Evolutionary conservation across 768 basidiomycete genomes (phyloP), one percentile per base, ranked within the genome.

Genomic region (Leccinum imitatum): DNA sequence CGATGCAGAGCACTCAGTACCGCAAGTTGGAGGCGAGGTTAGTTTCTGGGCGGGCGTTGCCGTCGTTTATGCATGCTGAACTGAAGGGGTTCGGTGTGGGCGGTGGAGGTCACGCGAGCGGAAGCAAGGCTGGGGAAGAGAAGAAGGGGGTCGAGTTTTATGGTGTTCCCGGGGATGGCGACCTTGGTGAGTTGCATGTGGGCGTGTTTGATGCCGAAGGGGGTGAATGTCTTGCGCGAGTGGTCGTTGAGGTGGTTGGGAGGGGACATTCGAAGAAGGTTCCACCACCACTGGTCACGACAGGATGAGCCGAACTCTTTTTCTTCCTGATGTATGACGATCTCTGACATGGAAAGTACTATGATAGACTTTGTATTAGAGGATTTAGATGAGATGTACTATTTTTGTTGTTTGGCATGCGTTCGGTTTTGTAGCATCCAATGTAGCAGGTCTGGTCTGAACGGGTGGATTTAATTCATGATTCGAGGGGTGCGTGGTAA

Each of bases 31-130:
- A 80, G 61, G 83, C 80, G 57, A 78, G 76, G 62, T 70, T 84
- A 61, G 74, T 79, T 46, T 82, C 82, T 35, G 85, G 86, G 31
- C 75, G 76, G 59, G 71, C 80, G 50, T 70, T 87, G 56, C 87
- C 87, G 30, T 68, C 73, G 57, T 88, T 87, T 72, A 66, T 88
- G 66, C 78, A 80, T 41, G 78, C 81, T 7, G 82, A 87, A 65
- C 64, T 82, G 50, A 79, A 77, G 61, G 72, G 74, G 10, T 69
- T 69, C 27, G 64, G 60, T 41, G 7, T 37, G 35, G 14, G 14
- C 35, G 10, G 58, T 19, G n/a, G 44, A 11, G 44, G 44, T 19
- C 44, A 44, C n/a, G 44, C 44, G 44, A 44, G 1, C n/a, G 41
- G 41, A 44, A 44, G 62, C 21, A 77, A 75, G 10, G n/a, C 41